These are phyloP conservation scores for Pseudocercospora crystallina DNA, from an alignment of 2,329 filamentous ascomycete species.

Conservation along the genomic window DNA sequence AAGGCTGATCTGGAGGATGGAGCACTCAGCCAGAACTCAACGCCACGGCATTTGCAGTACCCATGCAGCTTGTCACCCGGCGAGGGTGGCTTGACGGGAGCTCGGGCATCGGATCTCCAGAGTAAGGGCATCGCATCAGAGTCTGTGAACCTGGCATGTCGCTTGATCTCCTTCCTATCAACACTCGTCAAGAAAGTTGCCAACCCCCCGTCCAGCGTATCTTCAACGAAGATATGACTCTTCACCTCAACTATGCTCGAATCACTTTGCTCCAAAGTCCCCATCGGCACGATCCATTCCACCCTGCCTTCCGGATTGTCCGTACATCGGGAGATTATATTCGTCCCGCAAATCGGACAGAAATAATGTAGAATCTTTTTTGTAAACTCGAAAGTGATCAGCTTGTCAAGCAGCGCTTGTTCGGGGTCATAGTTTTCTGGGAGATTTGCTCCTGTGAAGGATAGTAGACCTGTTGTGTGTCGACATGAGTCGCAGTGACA, in stretches of 20 bases:
- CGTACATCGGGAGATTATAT: conserved; percentile 28
- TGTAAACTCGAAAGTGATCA: conserved; percentile 48
- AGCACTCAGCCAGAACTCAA: conserved; percentile 60
- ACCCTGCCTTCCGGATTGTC: conserved; percentile 16
- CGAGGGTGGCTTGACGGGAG: not conserved
- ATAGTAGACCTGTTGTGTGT: conserved; percentile 48
- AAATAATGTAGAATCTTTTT: conserved; percentile 45
- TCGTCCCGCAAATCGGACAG: conserved; percentile 52
- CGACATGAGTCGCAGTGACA: conserved; percentile 56
- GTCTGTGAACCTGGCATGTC: conserved; percentile 23
- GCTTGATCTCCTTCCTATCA: conserved; percentile 25
- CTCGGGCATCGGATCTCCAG: conserved; percentile 22
- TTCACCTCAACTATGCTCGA: conserved; percentile 25
- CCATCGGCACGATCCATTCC: conserved; percentile 29
- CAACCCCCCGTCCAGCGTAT: conserved; percentile 39
- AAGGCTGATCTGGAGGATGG: conserved; percentile 50
- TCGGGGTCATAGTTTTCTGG: conserved; percentile 34
- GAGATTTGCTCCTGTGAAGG: conserved; percentile 42
- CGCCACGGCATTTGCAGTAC: conserved; percentile 55
- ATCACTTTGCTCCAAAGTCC: conserved; percentile 33
- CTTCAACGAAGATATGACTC: conserved; percentile 34
- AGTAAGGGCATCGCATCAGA: conserved; percentile 21
- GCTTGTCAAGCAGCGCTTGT: conserved; percentile 29
- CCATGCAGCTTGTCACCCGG: conserved; percentile 39
- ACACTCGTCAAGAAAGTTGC: conserved; percentile 32